Conservation (phyloP, 495 filamentous ascomycete species). For the Choiromyces venosus region DNA sequence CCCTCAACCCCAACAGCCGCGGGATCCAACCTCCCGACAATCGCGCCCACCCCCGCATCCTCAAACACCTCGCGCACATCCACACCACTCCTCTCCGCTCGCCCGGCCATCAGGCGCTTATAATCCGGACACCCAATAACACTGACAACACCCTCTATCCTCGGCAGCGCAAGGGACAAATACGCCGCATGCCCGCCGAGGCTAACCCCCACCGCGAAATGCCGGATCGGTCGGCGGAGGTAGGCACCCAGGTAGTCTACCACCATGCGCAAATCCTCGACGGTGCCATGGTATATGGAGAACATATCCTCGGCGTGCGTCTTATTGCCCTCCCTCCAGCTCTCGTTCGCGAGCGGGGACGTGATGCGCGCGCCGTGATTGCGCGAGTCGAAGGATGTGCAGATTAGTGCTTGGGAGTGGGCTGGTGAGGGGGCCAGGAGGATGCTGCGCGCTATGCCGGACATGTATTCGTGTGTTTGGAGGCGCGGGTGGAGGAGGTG, state of each 20-base stretch:
- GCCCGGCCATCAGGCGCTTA: conserved; percentile 21
- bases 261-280: conserved; percentile 63
- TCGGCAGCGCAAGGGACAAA: conserved; percentile 69
- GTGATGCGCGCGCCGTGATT: conserved; percentile 78
- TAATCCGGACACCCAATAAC: conserved; percentile 91
- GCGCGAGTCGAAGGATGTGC: conserved; percentile 77
- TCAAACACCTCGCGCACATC: conserved; percentile 15
- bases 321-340: conserved; percentile 73
- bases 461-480: conserved; percentile 65
- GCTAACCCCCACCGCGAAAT: conserved; percentile 74
- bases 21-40: conserved; percentile 38
- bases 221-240: conserved; percentile 48
- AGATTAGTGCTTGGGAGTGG: conserved; percentile 56
- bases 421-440: conserved; percentile 12
- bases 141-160: conserved; percentile 67
- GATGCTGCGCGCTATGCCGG: conserved; percentile 35
- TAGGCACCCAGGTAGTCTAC: conserved; percentile 72
- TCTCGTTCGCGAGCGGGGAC: conserved; percentile 56
- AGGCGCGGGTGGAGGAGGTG: conserved; percentile 71
- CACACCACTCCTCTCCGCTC: conserved; percentile 28
- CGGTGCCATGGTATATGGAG: conserved; percentile 58
- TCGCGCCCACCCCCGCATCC: background rate
- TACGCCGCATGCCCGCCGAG: conserved; percentile 86
- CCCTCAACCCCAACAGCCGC: conserved; percentile 44
- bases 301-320: conserved; percentile 89